phyloP scores from a whole-genome alignment of 2,329 filamentous ascomycete species.

The Apiospora kogelbergensis region DNA sequence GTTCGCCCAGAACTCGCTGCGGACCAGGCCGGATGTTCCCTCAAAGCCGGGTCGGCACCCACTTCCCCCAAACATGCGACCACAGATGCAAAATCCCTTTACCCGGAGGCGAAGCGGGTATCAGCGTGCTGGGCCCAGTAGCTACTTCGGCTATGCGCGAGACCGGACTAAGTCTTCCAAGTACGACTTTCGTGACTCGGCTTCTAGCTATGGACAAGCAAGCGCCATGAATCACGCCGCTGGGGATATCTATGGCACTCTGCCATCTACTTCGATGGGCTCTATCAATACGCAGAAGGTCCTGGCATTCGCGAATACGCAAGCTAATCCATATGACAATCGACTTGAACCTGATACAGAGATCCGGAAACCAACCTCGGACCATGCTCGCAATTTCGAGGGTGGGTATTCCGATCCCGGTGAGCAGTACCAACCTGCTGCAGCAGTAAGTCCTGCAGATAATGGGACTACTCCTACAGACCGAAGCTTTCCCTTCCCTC shows the following conservation, averaged over 20 bases:
- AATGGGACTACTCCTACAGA: conserved; percentile 16
- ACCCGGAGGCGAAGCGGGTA: conserved; percentile 10
- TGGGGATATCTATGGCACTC: not conserved
- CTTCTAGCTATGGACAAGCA: conserved; percentile 14
- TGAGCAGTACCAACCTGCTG: not conserved
- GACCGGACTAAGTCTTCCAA: conserved; percentile 20
- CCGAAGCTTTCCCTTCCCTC: conserved; percentile 27
- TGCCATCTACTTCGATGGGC: not conserved
- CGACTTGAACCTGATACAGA: not conserved
- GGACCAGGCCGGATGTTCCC: conserved; percentile 13
- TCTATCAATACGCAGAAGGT: not conserved
- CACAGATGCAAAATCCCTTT: conserved; percentile 21
- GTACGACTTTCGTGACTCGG: conserved; percentile 31
- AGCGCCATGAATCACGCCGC: not conserved
- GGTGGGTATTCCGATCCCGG: not conserved
- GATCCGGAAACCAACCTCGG: not conserved
- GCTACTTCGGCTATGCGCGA: conserved; percentile 14
- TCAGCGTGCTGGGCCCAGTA: conserved; percentile 12
- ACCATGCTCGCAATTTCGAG: not conserved
- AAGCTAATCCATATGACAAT: not conserved
- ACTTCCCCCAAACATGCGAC: not conserved
- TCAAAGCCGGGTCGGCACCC: conserved; percentile 1
- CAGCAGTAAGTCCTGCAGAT: not conserved
- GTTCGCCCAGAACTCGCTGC: conserved; percentile 20
- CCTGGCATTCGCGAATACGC: not conserved